A percentile compares a stretch with the other conserved stretches of the same genome.
Conservation (phyloP, 306 rosid genomes). For the Vachellia collinsii region DNA sequence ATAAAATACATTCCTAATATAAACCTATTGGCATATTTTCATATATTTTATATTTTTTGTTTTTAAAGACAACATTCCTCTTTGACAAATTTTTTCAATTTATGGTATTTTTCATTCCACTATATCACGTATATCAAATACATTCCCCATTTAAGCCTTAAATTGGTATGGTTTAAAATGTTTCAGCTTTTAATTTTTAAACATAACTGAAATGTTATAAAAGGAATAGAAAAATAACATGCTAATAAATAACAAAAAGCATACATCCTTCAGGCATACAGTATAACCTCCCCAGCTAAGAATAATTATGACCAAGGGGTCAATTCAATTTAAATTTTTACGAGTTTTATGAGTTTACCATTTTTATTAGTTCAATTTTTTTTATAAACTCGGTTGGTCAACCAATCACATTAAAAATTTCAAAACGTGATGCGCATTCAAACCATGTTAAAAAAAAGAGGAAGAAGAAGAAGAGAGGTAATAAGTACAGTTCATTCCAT, state of each 20-base stretch:
- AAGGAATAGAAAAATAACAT: background rate
- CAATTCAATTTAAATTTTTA: background rate
- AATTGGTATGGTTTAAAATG: background rate
- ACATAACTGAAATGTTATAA: background rate
- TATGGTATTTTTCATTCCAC: too few species aligned
- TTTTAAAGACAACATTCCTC: background rate
- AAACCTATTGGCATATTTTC: too few species aligned
- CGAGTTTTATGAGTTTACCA: background rate
- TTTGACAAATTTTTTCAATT: background rate
- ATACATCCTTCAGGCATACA: too few species aligned
- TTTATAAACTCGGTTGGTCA: background rate
- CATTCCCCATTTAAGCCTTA: background rate
- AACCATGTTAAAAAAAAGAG: too few species aligned
- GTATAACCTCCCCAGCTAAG: too few species aligned
- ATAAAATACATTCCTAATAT: too few species aligned
- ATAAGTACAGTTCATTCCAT: too few species aligned
- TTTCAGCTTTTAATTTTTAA: background rate
- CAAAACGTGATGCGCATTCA: too few species aligned
- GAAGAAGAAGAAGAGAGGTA: too few species aligned
- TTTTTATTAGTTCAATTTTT: background rate
- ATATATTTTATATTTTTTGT: background rate
- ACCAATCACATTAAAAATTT: background rate
- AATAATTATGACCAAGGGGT: background rate
- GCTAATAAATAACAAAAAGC: too few species aligned
- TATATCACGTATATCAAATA: too few species aligned